Base-by-base conservation (phyloP, 495 filamentous ascomycete species). In the Xylaria curta region DNA sequence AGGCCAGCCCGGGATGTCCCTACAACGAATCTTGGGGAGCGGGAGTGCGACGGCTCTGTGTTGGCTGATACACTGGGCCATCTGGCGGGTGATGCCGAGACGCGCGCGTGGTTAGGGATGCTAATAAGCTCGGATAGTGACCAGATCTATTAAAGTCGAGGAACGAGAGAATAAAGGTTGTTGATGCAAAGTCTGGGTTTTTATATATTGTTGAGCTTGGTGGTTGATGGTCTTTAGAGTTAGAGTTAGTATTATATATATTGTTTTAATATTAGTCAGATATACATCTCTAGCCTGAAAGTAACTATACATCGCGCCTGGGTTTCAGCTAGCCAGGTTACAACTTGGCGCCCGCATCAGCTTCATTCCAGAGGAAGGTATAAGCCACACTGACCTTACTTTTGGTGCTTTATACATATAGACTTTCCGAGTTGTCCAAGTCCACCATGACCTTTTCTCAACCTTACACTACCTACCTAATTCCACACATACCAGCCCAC, bases 31-130 rank as follows among this genome's bases (percentile, higher is more conserved):
- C 36, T 47, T 6, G 58, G 59, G n/a, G 72, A 70, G 56, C 60
- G 73, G 60, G 74, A 78, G 42, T 78, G 76, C 44, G 76, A 58
- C 17, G 68, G 68, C 21, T 76, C 74, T 21, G 67, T 76, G 38
- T 9, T 76, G 15, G 66, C 74, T 28, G 76, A 78, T 64, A 76
- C 72, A 6, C 19, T 78, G 54, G 61, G 70, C 33, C 68, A 26
- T 42, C 1, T 73, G 33, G 68, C 47, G 33, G 42, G 24, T 31
- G 65, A 74, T 58, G 15, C 56, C 54, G 51, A 68, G 59, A 73
- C 70, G 64, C 61, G 73, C 10, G 42, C 13, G 33, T 56, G 53
- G 31, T 73, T 76, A 46, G 60, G 63, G 28, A 46, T 67, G 46
- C 51, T 76, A 10, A 24, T 70, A 4, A 49, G 46, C 17, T 38